Percentiles rank a stretch among this genome's conserved stretches.
Evolutionary conservation across 345 rosid genomes (phyloP).

Genomic region (Salix koriyanagi): DNA sequence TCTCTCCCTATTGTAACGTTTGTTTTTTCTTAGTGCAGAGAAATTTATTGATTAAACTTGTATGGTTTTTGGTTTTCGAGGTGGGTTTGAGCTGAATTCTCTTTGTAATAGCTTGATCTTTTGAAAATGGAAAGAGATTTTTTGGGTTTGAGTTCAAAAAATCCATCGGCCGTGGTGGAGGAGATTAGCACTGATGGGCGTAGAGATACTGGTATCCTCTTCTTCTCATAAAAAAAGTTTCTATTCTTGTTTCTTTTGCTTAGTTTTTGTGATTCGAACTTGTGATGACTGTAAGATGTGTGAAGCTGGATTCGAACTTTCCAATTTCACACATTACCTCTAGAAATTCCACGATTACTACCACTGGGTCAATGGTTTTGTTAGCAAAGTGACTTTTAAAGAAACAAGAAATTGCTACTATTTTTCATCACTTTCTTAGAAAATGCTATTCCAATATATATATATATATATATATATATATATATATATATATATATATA

Average conservation of each 20-base stretch:
- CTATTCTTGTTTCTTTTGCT: neutral
- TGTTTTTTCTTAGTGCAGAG: neutral
- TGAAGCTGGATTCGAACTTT: too few relatives aligned
- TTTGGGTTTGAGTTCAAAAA: conserved; percentile 55
- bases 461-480: too few relatives aligned
- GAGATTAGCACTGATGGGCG: conserved; percentile 41
- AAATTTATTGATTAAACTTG: conserved; percentile 15
- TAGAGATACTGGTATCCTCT: conserved; percentile 36
- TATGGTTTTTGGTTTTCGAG: conserved; percentile 12
- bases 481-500: too few relatives aligned
- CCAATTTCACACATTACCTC: too few relatives aligned
- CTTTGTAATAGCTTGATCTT: neutral
- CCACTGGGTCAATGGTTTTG: too few relatives aligned
- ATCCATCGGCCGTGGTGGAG: conserved; percentile 36
- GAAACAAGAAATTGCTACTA: too few relatives aligned
- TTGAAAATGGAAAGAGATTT: conserved; percentile 77
- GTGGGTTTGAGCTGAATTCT: conserved; percentile 17
- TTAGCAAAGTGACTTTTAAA: too few relatives aligned
- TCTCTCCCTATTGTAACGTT: neutral
- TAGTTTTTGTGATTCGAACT: neutral
- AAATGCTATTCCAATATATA: too few relatives aligned
- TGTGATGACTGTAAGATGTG: neutral
- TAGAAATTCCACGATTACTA: too few relatives aligned
- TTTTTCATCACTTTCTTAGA: too few relatives aligned
- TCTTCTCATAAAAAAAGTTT: neutral